These are phyloP conservation scores for Exutisphaerella laricina DNA, from an alignment of 2,329 filamentous ascomycete genomes.

Conservation along the genomic window DNA sequence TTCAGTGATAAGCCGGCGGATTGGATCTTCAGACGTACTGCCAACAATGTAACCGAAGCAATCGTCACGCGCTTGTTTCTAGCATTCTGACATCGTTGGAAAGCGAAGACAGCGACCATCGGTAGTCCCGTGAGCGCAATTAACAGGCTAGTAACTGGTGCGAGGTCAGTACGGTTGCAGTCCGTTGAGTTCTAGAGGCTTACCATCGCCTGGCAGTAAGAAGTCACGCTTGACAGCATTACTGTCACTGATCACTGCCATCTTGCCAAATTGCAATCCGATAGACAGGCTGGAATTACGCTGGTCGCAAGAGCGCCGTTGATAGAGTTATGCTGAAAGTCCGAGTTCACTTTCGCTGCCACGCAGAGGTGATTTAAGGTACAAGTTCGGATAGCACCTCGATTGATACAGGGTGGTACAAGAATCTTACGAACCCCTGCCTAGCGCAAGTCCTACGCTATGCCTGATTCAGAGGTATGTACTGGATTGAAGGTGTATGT, in stretches of 20 bases:
- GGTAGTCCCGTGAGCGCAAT: constrained; percentile 13
- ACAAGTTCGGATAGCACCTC: not conserved
- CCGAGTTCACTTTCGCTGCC: constrained; percentile 8
- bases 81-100: constrained; percentile 12
- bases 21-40: no score
- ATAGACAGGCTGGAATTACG: no score
- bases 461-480: no score
- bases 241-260: constrained; percentile 12
- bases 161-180: no score
- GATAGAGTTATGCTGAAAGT: constrained; percentile 11
- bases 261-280: not conserved
- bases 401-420: no score
- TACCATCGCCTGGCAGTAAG: constrained; percentile 9
- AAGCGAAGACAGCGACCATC: constrained; percentile 13
- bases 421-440: no score
- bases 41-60: constrained; percentile 14
- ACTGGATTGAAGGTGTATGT: no score
- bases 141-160: constrained; percentile 9
- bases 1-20: no score
- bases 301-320: no score
- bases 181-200: no score
- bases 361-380: constrained; percentile 1
- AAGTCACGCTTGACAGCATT: constrained; percentile 7
- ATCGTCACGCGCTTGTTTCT: constrained; percentile 9
- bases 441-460: no score